Conservation (phyloP, 2,329 filamentous ascomycete species). For the Nigrospora sphaerica region DNA sequence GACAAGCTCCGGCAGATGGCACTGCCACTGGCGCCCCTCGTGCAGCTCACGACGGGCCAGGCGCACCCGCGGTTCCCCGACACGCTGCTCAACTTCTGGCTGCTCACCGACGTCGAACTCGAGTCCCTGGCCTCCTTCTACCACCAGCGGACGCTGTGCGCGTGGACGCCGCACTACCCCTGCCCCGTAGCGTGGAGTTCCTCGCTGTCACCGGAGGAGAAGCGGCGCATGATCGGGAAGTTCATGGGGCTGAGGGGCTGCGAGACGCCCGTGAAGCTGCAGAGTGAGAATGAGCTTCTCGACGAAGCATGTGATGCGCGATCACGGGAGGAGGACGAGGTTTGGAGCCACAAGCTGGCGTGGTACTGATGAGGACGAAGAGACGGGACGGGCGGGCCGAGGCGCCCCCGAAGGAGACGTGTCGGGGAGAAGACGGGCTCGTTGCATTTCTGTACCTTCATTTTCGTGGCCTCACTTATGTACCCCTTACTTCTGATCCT, state of each 20-base stretch:
- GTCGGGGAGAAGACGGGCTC: neutral
- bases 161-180: constrained; percentile 55
- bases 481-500: too few relatives aligned
- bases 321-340: constrained; percentile 36
- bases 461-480: neutral
- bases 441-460: neutral
- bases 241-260: constrained; percentile 67
- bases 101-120: constrained; percentile 64
- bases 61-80: constrained; percentile 58
- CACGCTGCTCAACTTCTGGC: constrained; percentile 65
- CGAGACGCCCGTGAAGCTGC: constrained; percentile 37
- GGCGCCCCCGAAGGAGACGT: neutral
- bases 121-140: constrained; percentile 67
- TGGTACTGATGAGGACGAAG: constrained; percentile 17
- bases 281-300: constrained; percentile 40
- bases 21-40: constrained; percentile 58
- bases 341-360: constrained; percentile 37
- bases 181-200: constrained; percentile 58
- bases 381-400: neutral
- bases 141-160: constrained; percentile 56
- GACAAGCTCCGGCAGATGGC: constrained; percentile 60
- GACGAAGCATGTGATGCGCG: constrained; percentile 33
- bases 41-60: constrained; percentile 53
- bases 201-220: constrained; percentile 52
- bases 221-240: constrained; percentile 63